Percentiles rank a stretch among this genome's conserved stretches.
Conservation (phyloP, 495 filamentous ascomycete genomes). For the Lasiosphaeriaceae sp. region DNA sequence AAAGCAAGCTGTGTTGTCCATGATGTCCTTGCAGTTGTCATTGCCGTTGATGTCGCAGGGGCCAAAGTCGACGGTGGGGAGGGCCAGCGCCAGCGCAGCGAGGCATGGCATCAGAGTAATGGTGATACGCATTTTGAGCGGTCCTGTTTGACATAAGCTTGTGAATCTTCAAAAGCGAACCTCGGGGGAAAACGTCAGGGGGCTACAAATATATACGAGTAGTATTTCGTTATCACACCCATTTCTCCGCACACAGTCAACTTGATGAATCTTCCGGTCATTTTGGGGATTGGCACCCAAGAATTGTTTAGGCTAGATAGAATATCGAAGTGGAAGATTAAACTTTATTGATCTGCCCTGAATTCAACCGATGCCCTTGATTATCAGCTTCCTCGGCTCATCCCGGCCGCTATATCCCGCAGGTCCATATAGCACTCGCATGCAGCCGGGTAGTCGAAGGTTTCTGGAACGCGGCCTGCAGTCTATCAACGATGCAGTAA, state of each 20-base stretch:
- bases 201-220: not conserved
- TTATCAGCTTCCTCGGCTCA: not conserved
- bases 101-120: conserved; percentile 1
- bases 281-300: not conserved
- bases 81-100: not conserved
- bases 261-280: not conserved
- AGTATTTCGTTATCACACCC: too few relatives aligned
- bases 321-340: not conserved
- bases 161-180: not conserved
- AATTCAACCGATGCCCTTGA: not conserved
- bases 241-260: not conserved
- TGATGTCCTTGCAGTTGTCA: conserved; percentile 20
- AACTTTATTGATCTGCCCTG: not conserved
- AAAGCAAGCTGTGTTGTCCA: conserved; percentile 26
- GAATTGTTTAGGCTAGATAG: conserved; percentile 3
- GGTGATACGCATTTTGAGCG: not conserved
- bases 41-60: conserved; percentile 22
- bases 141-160: not conserved
- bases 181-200: not conserved
- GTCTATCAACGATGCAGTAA: not conserved
- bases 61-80: conserved; percentile 15
- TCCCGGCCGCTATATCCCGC: not conserved
- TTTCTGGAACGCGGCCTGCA: not conserved
- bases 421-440: not conserved
- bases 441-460: not conserved